Evolutionary conservation across 228 moss, liverwort and hornwort species (phyloP).

Genomic region (Sphagnum fallax): DNA sequence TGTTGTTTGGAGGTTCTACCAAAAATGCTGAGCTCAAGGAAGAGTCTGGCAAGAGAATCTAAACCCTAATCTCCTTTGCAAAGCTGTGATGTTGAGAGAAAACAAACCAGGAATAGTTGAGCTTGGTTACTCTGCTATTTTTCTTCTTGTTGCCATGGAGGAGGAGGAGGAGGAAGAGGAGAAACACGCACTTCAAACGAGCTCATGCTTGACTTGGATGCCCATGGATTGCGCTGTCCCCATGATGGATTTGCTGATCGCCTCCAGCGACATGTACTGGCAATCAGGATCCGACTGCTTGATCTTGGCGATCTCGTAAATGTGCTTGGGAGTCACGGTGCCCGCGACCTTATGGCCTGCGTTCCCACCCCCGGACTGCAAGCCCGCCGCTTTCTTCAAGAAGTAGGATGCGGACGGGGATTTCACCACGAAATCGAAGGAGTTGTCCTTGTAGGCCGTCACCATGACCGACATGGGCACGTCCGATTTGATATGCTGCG

Average conservation of each 20-base stretch:
- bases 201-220: constrained; percentile 52
- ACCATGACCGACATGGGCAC: constrained; percentile 90
- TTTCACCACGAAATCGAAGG: constrained; percentile 79
- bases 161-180: too few relatives aligned
- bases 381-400: constrained; percentile 86
- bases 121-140: too few relatives aligned
- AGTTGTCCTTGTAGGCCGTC: constrained; percentile 78
- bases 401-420: constrained; percentile 82
- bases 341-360: constrained; percentile 77
- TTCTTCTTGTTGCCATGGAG: too few relatives aligned
- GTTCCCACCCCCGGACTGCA: constrained; percentile 67
- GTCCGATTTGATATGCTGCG: constrained; percentile 77
- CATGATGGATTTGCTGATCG: constrained; percentile 76
- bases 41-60: too few relatives aligned
- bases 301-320: constrained; percentile 88
- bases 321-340: constrained; percentile 70
- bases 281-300: constrained; percentile 93
- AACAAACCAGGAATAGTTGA: too few relatives aligned
- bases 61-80: too few relatives aligned
- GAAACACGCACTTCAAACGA: constrained; percentile 23
- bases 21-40: too few relatives aligned
- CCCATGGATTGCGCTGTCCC: constrained; percentile 96
- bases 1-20: too few relatives aligned
- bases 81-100: too few relatives aligned
- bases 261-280: constrained; percentile 80